These are phyloP conservation scores for Krasilnikovozyma curviuscula DNA, from an alignment of 768 basidiomycete species.

Conservation along the genomic window DNA sequence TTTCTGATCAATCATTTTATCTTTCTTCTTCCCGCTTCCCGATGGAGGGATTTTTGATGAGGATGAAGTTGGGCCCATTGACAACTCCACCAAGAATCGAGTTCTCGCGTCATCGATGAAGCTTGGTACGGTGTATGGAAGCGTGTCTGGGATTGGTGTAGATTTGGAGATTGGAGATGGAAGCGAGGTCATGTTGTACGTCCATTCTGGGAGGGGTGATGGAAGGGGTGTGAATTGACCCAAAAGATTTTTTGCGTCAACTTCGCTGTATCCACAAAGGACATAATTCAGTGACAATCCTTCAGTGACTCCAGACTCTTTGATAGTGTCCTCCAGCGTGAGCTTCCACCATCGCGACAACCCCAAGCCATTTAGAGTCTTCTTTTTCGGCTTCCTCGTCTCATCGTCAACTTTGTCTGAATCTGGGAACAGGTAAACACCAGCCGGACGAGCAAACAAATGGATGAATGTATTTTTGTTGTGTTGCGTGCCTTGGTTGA, in stretches of 20 bases:
- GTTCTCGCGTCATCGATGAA: constrained; percentile 97
- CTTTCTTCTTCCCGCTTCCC: constrained; percentile 31
- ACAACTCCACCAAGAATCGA: constrained; percentile 74
- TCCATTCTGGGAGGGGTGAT: constrained; percentile 47
- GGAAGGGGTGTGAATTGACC: too few relatives aligned
- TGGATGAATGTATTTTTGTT: constrained; percentile 54
- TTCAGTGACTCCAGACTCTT: constrained; percentile 23
- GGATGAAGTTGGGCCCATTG: background rate
- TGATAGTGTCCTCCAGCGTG: constrained; percentile 41
- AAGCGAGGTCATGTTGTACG: constrained; percentile 12
- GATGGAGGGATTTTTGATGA: constrained; percentile 2
- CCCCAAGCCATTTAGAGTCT: constrained; percentile 50
- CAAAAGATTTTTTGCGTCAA: background rate
- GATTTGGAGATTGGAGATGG: constrained; percentile 11
- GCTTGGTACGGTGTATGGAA: constrained; percentile 63
- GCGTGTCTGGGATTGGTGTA: constrained; percentile 12
- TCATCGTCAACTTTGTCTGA: constrained; percentile 37
- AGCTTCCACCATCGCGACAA: constrained; percentile 89
- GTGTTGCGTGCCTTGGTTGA: constrained; percentile 44
- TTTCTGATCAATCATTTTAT: constrained; percentile 29
- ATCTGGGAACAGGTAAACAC: constrained; percentile 85
- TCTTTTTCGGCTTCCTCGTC: constrained; percentile 35
- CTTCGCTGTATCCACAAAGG: background rate
- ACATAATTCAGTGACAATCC: background rate
- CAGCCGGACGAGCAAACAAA: constrained; percentile 74